Evolutionary conservation across 2,329 filamentous ascomycete genomes (phyloP), one percentile per base, ranked within the genome.

Genomic region (Talaromyces sp.): DNA sequence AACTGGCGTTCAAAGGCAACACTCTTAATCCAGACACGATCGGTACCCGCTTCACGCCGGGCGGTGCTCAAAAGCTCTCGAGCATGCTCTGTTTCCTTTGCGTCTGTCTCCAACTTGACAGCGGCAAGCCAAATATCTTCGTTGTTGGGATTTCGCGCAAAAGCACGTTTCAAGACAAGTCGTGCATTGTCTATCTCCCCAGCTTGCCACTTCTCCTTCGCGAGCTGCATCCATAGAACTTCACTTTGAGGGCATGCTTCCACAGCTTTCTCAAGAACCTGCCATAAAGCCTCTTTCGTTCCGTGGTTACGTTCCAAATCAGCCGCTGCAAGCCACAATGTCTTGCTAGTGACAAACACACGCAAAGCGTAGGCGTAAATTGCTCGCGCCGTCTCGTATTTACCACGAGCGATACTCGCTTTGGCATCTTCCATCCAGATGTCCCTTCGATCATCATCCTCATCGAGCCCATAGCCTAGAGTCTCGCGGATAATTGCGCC

Each of bases 61-160:
- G 95, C 95, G 13, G 90, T 90, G 62, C 88, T 86, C 45, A 99
- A 85, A 27, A 99, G 86, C 67, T 90, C 87, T 52, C 93, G 85
- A 0, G 95, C 95, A 74, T 95, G 88, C 43, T 93, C 90, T 47
- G 87, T 89, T 72, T 96, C 88, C 50, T 89, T 86, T 67, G 92
- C 94, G 73, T 98, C 93, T 0, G 95, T 92, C 79, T 99, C 95
- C 35, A 99, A 87, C 77, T 97, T 96, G 69, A 99, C 95, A 54
- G 95, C 95, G 17, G 93, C 91, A 57, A 97, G 88, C 90, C 95
- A 99, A 69, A 99, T 97, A 75, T 98, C 93, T 78, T 99, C 95
- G 79, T 97, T 97, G 77, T 96, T 93, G 1, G 92, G 92, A 72
- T 98, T 96, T 75, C 97, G 92, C 71, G 94, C 90, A 83, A 99